These are phyloP conservation scores for Malus hybrid DNA, from an alignment of 331 rosid species.

Conservation along the genomic window DNA sequence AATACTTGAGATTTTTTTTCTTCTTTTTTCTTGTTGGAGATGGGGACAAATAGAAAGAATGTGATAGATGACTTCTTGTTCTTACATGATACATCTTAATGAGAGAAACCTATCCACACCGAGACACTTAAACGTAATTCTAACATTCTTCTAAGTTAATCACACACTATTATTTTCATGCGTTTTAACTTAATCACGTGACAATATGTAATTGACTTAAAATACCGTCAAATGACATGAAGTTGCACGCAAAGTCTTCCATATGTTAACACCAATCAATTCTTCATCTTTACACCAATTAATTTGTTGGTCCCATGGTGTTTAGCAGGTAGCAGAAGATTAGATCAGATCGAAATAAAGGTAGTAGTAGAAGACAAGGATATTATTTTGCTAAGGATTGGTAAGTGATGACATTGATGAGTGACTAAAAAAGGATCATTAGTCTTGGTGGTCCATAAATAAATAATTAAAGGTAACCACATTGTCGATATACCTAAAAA, in stretches of 20 bases:
- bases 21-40: background rate
- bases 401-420: background rate
- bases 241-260: too few relatives aligned
- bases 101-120: too few relatives aligned
- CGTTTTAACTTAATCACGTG: too few relatives aligned
- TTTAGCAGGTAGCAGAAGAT: background rate
- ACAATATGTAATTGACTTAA: too few relatives aligned
- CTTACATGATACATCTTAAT: too few relatives aligned
- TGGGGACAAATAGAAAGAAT: background rate
- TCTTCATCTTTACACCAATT: background rate
- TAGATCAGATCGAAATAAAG: background rate
- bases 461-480: background rate
- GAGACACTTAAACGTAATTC: too few relatives aligned
- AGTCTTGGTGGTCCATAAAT: background rate
- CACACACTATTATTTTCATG: too few relatives aligned
- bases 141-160: too few relatives aligned
- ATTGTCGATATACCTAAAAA: background rate
- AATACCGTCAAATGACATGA: too few relatives aligned
- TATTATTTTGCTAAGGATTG: background rate
- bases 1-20: background rate
- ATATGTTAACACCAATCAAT: too few relatives aligned
- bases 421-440: background rate
- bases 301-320: background rate
- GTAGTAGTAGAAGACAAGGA: background rate
- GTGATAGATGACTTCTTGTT: too few relatives aligned